phyloP scores from a whole-genome alignment of 139 green algal species.

The Desmodesmus armatus region DNA sequence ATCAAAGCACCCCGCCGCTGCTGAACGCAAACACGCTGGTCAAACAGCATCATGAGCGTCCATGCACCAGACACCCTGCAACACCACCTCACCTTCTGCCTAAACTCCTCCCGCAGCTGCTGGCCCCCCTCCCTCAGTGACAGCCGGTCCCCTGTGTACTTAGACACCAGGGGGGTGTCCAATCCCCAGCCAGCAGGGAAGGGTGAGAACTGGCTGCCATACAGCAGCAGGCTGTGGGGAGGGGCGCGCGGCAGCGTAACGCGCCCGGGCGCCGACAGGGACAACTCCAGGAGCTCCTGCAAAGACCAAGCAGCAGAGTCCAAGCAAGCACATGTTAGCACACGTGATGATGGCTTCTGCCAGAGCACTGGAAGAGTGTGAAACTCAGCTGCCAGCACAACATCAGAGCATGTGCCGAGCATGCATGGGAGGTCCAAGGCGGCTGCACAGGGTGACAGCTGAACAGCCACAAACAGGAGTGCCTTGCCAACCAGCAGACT shows the following conservation, averaged over 20 bases:
- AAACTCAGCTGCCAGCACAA: too few species aligned
- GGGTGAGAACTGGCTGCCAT: conserved; percentile 60
- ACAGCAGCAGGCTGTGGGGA: conserved; percentile 79
- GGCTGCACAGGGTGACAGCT: too few species aligned
- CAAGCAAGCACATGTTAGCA: too few species aligned
- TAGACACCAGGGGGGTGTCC: conserved; percentile 18
- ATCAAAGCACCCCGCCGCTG: background rate
- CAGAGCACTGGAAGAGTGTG: too few species aligned
- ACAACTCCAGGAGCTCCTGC: conserved; percentile 70
- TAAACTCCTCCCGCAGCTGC: conserved; percentile 38
- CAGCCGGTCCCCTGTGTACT: conserved; percentile 53
- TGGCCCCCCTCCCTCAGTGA: conserved; percentile 49
- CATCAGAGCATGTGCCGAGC: too few species aligned
- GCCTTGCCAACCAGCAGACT: too few species aligned
- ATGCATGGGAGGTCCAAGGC: too few species aligned
- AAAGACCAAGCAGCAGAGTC: conserved; percentile 36
- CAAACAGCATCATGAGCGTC: background rate
- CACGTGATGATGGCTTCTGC: too few species aligned
- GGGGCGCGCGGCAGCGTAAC: conserved; percentile 80
- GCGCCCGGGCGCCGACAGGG: conserved; percentile 67
- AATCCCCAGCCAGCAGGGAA: conserved; percentile 47
- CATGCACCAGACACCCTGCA: background rate
- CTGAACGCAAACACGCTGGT: background rate
- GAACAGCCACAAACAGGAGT: too few species aligned
- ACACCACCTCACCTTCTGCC: conserved; percentile 32